These are phyloP conservation scores for Colletotrichum agaves DNA, from an alignment of 2,329 filamentous ascomycete species.

Conservation along the genomic window DNA sequence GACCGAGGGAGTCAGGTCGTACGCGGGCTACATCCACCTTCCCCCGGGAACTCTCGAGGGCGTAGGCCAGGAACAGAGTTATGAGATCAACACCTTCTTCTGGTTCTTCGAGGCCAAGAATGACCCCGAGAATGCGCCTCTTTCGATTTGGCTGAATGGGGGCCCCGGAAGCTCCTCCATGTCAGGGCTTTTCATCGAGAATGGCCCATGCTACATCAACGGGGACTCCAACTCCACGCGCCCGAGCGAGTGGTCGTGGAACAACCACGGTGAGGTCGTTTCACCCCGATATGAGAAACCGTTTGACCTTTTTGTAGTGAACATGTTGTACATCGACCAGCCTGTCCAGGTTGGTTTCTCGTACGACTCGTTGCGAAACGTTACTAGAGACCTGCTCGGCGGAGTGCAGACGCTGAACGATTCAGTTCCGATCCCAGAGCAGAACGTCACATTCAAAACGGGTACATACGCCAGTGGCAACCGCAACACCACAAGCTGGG, in stretches of 20 bases:
- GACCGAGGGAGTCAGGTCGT: slow-evolving; percentile 67
- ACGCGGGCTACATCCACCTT: slow-evolving; percentile 68
- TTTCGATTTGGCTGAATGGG: slow-evolving; percentile 70
- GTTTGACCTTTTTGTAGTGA: slow-evolving; percentile 19
- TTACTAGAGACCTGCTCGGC: slow-evolving; percentile 37
- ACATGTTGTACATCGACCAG: slow-evolving; percentile 41
- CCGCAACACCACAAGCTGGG: slow-evolving; percentile 48
- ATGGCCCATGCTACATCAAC: slow-evolving; percentile 64
- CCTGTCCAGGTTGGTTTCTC: slow-evolving; percentile 40
- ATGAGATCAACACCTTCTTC: slow-evolving; percentile 58
- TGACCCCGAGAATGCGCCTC: slow-evolving; percentile 44
- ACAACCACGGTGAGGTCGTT: slow-evolving; percentile 54
- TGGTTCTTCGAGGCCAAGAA: slow-evolving; percentile 47
- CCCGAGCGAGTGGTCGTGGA: slow-evolving; percentile 70
- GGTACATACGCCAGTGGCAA: slow-evolving; percentile 47
- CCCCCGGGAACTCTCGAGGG: slow-evolving; percentile 48
- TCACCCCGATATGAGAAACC: no score
- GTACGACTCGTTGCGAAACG: slow-evolving; percentile 39
- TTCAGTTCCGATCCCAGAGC: slow-evolving; percentile 42
- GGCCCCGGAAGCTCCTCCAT: slow-evolving; percentile 68
- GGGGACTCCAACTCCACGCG: slow-evolving; percentile 59
- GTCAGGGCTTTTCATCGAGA: slow-evolving; percentile 62
- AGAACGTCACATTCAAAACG: slow-evolving; percentile 50
- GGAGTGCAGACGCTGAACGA: slow-evolving; percentile 28
- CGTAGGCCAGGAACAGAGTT: slow-evolving; percentile 52